Base-by-base conservation (phyloP, 1,139 yeast genomes). In the Hansenula lynferdii region DNA sequence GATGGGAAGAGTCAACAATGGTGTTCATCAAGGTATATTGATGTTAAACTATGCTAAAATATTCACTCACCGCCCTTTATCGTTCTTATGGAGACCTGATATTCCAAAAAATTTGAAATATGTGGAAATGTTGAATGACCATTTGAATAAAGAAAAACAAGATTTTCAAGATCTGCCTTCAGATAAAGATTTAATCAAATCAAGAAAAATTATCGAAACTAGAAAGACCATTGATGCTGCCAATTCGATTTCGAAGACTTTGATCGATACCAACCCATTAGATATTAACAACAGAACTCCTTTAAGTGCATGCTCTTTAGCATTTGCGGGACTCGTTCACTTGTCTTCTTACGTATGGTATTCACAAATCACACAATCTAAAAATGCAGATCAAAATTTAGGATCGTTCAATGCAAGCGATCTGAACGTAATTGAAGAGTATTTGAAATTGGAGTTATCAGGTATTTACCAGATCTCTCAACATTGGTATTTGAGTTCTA, bases 221-320 rank as follows among this genome's bases (percentile, higher is more conserved):
- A 60, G 75, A 43, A 70, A 70, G 45, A 70, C 77, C 1, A 71
- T 72, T 16, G 76, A 69, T 34, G 72, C 75, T 14, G 77, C 78
- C 2, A 70, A 70, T 30, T 58, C 69, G 16, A 67, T 72, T 14
- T 67, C 70, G 4, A 67, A 62, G 39, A 57, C 69, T 3, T 53
- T 71, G 11, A 61, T 72, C 10, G 75, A 70, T 43, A 69, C 76
- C 4, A 65, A 66, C 42, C 67, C 76, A 0, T 54, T 68, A 0
- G 57, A 61, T 32, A 64, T 71, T 0, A 42, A 61, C 16, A 60
- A 64, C 27, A 56, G 78, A 48, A 70, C 77, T 0, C 77, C 77
- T 3, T 57, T 72, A 37, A 64, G 64, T 50, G 76, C 76, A 1
- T 72, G 78, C 47, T 69, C 76, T 0, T 56, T 72, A 38, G 78